Percentiles rank a stretch among this genome's conserved stretches.
phyloP scores from a whole-genome alignment of 2,329 filamentous ascomycete species.

The Fusarium xylarioides region DNA sequence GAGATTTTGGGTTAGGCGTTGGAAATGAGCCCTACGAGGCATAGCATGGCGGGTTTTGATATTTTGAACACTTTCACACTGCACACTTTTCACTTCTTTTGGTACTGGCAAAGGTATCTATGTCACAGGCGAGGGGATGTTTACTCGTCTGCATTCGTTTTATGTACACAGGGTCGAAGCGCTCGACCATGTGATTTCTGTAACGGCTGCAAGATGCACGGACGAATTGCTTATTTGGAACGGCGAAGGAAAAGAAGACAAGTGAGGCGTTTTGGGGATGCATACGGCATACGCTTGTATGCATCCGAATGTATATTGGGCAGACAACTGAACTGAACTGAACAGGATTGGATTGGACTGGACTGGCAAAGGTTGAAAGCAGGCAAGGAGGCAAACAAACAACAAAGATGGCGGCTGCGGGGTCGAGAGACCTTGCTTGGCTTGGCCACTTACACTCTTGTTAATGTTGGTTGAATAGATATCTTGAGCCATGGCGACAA shows the following conservation, averaged over 20 bases:
- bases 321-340: neutral
- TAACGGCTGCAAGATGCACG: slow-evolving; percentile 41
- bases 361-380: slow-evolving; percentile 16
- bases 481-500: slow-evolving; percentile 35
- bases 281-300: slow-evolving; percentile 26
- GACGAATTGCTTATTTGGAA: slow-evolving; percentile 38
- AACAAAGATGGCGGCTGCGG: slow-evolving; percentile 32
- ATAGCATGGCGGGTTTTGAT: slow-evolving; percentile 40
- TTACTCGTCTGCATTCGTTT: slow-evolving; percentile 31
- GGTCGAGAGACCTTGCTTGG: slow-evolving; percentile 19
- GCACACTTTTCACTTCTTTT: slow-evolving; percentile 30
- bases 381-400: slow-evolving; percentile 21
- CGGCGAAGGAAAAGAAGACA: slow-evolving; percentile 36
- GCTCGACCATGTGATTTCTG: slow-evolving; percentile 39
- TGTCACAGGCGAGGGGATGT: slow-evolving; percentile 9
- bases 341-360: slow-evolving; percentile 1
- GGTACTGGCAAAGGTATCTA: slow-evolving; percentile 22
- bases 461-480: slow-evolving; percentile 33
- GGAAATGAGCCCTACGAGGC: slow-evolving; percentile 31
- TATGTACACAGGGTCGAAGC: slow-evolving; percentile 37
- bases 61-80: slow-evolving; percentile 35
- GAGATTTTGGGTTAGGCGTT: slow-evolving; percentile 38
- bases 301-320: slow-evolving; percentile 15
- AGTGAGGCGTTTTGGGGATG: slow-evolving; percentile 40
- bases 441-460: slow-evolving; percentile 13